These are phyloP conservation scores for Cicer pinnatifidum DNA, from an alignment of 306 rosid species.

Conservation along the genomic window DNA sequence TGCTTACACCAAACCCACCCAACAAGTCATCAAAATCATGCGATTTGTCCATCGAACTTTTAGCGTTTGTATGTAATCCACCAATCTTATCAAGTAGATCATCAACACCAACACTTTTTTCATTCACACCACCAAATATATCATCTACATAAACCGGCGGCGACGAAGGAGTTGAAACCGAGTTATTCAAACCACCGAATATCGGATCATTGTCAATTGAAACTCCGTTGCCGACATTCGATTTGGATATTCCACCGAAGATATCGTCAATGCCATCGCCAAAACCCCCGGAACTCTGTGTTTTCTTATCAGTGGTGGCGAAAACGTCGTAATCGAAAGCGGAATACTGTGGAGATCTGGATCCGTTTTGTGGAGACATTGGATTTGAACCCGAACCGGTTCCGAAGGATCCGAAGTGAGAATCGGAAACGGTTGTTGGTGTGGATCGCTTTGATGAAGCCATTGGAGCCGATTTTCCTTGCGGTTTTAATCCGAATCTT, in stretches of 20 bases:
- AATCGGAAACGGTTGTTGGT: background rate
- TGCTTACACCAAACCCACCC: slow-evolving; percentile 72
- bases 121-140: slow-evolving; percentile 67
- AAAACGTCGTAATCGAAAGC: slow-evolving; percentile 38
- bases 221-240: slow-evolving; percentile 35
- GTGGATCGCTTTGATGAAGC: slow-evolving; percentile 61
- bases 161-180: slow-evolving; percentile 46
- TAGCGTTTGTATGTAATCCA: slow-evolving; percentile 46
- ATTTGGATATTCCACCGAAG: slow-evolving; percentile 51
- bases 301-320: slow-evolving; percentile 25
- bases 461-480: slow-evolving; percentile 92
- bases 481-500: slow-evolving; percentile 79
- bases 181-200: slow-evolving; percentile 54
- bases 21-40: slow-evolving; percentile 68
- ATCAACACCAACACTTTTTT: slow-evolving; percentile 53
- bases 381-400: slow-evolving; percentile 45
- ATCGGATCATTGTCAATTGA: slow-evolving; percentile 63
- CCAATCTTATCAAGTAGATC: slow-evolving; percentile 62
- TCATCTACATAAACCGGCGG: slow-evolving; percentile 56
- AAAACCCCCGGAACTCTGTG: slow-evolving; percentile 47
- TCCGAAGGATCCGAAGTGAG: slow-evolving; percentile 47
- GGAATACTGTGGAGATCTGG: slow-evolving; percentile 51
- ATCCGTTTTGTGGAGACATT: slow-evolving; percentile 50
- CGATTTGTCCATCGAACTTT: slow-evolving; percentile 32
- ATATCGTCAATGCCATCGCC: slow-evolving; percentile 56